phyloP scores from a whole-genome alignment of 768 basidiomycete species.

The Rhodosporidiobolus odoratus region DNA sequence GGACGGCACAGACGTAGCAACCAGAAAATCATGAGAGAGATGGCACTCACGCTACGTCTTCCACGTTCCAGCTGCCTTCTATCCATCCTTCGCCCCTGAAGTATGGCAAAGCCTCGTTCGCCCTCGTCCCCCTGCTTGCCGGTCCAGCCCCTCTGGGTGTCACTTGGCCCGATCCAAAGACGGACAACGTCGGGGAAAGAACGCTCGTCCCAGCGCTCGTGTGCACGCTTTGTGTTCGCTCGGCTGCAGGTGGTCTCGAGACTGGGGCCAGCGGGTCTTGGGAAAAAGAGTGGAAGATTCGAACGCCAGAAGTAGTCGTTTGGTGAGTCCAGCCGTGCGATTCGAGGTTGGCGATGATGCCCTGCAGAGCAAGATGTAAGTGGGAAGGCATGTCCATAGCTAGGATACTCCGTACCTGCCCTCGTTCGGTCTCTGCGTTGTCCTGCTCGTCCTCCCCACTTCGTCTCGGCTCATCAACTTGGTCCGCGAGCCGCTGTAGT shows the following conservation, averaged over 20 bases:
- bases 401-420: background rate
- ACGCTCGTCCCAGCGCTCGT: background rate
- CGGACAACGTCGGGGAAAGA: background rate
- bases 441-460: background rate
- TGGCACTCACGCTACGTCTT: conserved; percentile 33
- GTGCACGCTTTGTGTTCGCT: background rate
- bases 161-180: background rate
- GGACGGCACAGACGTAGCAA: background rate
- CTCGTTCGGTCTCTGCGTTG: background rate
- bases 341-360: conserved; percentile 29
- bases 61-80: conserved; percentile 25
- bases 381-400: background rate
- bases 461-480: background rate
- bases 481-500: background rate
- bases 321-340: conserved; percentile 21
- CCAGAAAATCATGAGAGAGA: background rate
- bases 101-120: conserved; percentile 26
- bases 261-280: background rate
- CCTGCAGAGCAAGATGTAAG: background rate
- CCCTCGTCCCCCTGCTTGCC: conserved; percentile 13
- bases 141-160: background rate
- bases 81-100: conserved; percentile 34
- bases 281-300: conserved; percentile 30
- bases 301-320: conserved; percentile 9
- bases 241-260: background rate